Evolutionary conservation across 306 rosid genomes (phyloP), one percentile per base, ranked within the genome.

Genomic region (Sicyos edulis): DNA sequence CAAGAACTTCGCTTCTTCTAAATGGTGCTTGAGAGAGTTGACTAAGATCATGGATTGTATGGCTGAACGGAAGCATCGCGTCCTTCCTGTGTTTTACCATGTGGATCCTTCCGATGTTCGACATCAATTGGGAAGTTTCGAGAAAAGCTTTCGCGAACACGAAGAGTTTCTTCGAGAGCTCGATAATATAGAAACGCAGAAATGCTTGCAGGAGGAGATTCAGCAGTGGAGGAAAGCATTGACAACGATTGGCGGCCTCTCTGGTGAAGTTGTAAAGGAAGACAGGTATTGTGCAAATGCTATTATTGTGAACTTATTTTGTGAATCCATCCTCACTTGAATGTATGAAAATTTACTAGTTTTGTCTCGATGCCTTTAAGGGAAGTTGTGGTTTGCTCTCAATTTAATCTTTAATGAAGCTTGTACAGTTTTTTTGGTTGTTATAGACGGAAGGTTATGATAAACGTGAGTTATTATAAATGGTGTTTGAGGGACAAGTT

Each of bases 91-190:
- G 3, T 70, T 26, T 26, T 26, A 26, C 29, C 29, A 26, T 26
- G 29, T 26, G 29, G 29, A 26, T 26, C 29, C 29, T 72, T 62
- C 82, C 0, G 73, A 4, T 13, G 84, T 85, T 13, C 74, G 49
- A 75, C 70, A 60, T n/a, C 80, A 78, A 29, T 74, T 52, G 21
- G 80, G 50, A 12, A 44, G 73, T 67, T 78, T 78, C 68, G 45
- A 21, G 2, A 22, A 22, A 24, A 74, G 78, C 5, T 71, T 82
- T 72, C 16, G 57, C 6, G 4, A 42, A 14, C 73, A 75, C 1
- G 22, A 54, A 54, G 57, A 54, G 7, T 0, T 8, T 17, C 57
- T 54, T n/a, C 57, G 8, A n/a, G 22, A 54, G 2, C 22, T 54
- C 24, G 1, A 5, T 10, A 0, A n/a, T 54, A 54, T 1, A 10